phyloP scores from a whole-genome alignment of 2,329 filamentous ascomycete genomes.

The Zasmidium angulare region DNA sequence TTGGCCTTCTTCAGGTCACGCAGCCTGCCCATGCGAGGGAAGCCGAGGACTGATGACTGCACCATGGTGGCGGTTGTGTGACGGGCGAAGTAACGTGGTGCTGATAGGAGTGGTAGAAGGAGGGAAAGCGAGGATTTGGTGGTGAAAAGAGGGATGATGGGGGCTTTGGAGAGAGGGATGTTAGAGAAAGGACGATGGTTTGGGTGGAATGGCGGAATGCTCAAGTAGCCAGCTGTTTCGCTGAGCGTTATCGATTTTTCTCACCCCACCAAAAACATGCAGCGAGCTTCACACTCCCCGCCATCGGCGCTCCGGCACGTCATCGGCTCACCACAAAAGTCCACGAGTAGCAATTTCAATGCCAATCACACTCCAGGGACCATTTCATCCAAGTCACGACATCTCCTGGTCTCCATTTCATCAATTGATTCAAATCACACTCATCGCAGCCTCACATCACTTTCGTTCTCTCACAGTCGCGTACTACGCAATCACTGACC shows the following conservation, averaged over 20 bases:
- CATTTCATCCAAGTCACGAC: no score
- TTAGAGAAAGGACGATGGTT: background rate
- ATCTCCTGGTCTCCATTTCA: background rate
- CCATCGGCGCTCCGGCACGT: background rate
- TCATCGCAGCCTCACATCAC: background rate
- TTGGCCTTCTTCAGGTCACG: slow-evolving; percentile 99
- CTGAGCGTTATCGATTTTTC: background rate
- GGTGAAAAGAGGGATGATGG: background rate
- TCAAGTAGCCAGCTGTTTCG: background rate
- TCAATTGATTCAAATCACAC: background rate
- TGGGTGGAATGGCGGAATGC: background rate
- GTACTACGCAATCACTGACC: no score
- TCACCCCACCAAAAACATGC: background rate
- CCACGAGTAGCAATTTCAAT: no score
- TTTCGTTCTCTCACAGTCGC: background rate
- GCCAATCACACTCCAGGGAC: no score
- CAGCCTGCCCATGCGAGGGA: slow-evolving; percentile 97
- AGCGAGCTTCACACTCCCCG: background rate
- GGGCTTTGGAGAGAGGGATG: background rate
- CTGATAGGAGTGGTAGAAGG: background rate
- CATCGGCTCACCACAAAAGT: background rate
- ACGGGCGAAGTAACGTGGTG: background rate
- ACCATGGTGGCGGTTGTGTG: slow-evolving; percentile 43
- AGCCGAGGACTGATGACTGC: slow-evolving; percentile 79
- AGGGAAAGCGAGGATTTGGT: background rate